Base-by-base conservation (phyloP, 1,139 yeast species). In the Geotrichum bryndzae region DNA sequence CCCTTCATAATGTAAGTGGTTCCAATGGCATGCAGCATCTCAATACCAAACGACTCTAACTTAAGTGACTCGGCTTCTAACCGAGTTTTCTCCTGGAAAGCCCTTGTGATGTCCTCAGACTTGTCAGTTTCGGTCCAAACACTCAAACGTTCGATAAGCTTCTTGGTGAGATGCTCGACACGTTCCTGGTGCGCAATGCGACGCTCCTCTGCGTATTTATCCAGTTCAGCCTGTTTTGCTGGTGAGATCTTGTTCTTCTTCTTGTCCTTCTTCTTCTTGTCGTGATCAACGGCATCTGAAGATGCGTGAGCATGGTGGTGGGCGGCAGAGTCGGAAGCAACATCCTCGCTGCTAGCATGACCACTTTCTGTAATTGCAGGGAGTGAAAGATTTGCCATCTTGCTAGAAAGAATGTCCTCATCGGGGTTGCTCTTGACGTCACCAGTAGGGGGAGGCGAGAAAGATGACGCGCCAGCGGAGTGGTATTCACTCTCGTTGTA, bases 11-110 rank as follows among this genome's bases (percentile, higher is more conserved):
- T 80, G 74, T 92, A 92, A 8, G 89, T 84, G 51, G 82, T 78
- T 22, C 98, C 98, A 63, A 92, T 84, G 0, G 96, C 82, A 71
- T 92, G 97, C 63, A 94, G 81, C 56, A 92, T 87, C 72, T 92
- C 96, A 59, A 91, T 78, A 8, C 98, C 98, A 76, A 92, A 94
- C 59, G 96, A 89, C 75, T 92, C 98, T 88, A 90, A 86, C 72
- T 92, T 92, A 65, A 94, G 81, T 56, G 88, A 82, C 70, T 91
- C 96, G 1, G 96, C 96, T 74, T 92, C 97, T 53, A 87, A 83
- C 66, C 81, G 82, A 70, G 88, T 82, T 73, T 91, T 90, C 61
- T 81, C 83, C 65, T 80, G 79, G 74, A 90, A 92, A 0, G 96
- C 84, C 41, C 77, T 76, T 18, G 85, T 83, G 51, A 91, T 88